These are phyloP conservation scores for Boletus rubropictus DNA, from an alignment of 768 basidiomycete species.

Conservation along the genomic window DNA sequence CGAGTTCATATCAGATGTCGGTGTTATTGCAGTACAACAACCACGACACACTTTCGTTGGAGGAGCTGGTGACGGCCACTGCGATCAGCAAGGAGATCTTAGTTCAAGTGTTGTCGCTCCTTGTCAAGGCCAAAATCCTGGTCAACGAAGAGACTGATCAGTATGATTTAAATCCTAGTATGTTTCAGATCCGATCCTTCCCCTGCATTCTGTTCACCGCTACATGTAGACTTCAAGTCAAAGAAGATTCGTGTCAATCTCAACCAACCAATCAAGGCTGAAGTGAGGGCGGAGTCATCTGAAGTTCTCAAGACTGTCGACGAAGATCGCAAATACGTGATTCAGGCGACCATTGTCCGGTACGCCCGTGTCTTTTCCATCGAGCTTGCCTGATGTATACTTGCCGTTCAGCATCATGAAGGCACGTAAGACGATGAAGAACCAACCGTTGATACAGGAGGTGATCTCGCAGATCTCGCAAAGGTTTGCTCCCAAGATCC, in stretches of 20 bases:
- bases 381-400: neutral
- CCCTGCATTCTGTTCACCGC: neutral
- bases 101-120: conserved; percentile 52
- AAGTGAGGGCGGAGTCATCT: conserved; percentile 83
- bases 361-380: conserved; percentile 10
- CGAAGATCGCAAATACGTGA: conserved; percentile 94
- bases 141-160: conserved; percentile 84
- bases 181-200: conserved; percentile 6
- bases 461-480: conserved; percentile 85
- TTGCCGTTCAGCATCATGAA: conserved; percentile 75
- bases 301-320: conserved; percentile 94
- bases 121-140: conserved; percentile 86
- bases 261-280: conserved; percentile 89
- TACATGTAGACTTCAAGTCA: conserved; percentile 68
- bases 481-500: conserved; percentile 87
- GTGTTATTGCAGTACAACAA: conserved; percentile 93
- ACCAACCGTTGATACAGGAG: conserved; percentile 83
- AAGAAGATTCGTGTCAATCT: conserved; percentile 92
- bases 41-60: conserved; percentile 76
- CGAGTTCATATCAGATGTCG: conserved; percentile 91
- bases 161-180: conserved; percentile 87
- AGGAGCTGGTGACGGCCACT: conserved; percentile 76
- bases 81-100: conserved; percentile 76
- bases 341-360: conserved; percentile 92
- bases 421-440: conserved; percentile 92